Conservation (phyloP, 768 basidiomycete species). For the Inosperma sp. region DNA sequence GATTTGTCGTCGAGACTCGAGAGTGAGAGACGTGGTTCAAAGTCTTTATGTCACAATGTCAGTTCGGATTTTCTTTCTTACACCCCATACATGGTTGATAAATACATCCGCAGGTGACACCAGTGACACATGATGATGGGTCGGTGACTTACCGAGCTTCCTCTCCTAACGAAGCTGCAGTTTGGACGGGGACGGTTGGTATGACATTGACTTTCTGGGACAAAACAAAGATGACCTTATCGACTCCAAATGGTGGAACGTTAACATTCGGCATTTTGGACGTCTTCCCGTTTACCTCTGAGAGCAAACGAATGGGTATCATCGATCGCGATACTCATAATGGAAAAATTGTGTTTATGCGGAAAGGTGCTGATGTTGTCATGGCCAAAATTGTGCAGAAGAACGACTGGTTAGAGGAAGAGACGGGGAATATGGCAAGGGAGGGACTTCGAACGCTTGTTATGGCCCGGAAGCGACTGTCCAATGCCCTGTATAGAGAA, state of each 20-base stretch:
- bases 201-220: slow-evolving; percentile 85
- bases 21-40: slow-evolving; percentile 87
- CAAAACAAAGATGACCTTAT: slow-evolving; percentile 81
- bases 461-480: slow-evolving; percentile 76
- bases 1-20: slow-evolving; percentile 96
- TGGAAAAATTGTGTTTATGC: slow-evolving; percentile 82
- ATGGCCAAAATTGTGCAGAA: slow-evolving; percentile 93
- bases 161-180: slow-evolving; percentile 98
- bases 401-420: slow-evolving; percentile 99
- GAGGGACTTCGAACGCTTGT: slow-evolving; percentile 95
- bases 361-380: slow-evolving; percentile 98
- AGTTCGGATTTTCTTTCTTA: slow-evolving; percentile 24
- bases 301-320: slow-evolving; percentile 99
- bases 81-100: neutral
- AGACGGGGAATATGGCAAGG: slow-evolving; percentile 96
- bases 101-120: slow-evolving; percentile 68
- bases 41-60: slow-evolving; percentile 93
- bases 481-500: slow-evolving; percentile 59
- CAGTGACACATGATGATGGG: slow-evolving; percentile 91
- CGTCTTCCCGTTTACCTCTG: slow-evolving; percentile 97
- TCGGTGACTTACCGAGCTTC: slow-evolving; percentile 96
- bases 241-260: slow-evolving; percentile 55
- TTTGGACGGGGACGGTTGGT: slow-evolving; percentile 96
- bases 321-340: slow-evolving; percentile 75
- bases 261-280: slow-evolving; percentile 83